Base-by-base conservation (phyloP, 2,329 filamentous ascomycete genomes). In the Tolypocladium album region DNA sequence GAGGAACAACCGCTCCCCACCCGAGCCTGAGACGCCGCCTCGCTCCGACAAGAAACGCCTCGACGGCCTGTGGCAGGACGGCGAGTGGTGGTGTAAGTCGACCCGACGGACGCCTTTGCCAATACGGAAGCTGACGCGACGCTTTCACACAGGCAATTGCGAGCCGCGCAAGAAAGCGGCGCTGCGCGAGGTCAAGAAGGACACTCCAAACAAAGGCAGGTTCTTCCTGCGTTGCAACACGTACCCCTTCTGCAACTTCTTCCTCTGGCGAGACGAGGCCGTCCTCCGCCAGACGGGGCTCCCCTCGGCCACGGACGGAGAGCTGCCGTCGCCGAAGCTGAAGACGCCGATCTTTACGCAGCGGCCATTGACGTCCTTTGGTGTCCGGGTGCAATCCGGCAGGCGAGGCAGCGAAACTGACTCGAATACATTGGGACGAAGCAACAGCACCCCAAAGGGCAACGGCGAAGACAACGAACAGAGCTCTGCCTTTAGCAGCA, bases 221-320 rank as follows among this genome's bases (percentile, higher is more conserved):
- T 70, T 68, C 57, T 81, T 78, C 65, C 79, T 73, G 68, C 72
- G 68, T 12, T 81, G 79, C 64, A 64, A 66, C 8, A 60, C 65
- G n/a, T 65, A 67, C 9, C 67, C 69, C 8, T 68, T 70, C 55
- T 81, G 79, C 66, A 59, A 65, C 8, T 78, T 81, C 65, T 81
- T 79, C 61, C 64, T 79, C 27, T 81, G 74, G 73, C 69, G 71
- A n/a, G 73, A 79, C 9, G 68, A 70, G 1, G 76, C 77, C 12
- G 62, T 65, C 40, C 58, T 62, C 24, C 69, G 70, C 5, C 69
- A 76, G 63, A 67, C 60, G 0, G 67, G 66, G 4, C 60, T 66
- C 40, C 52, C 60, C 6, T 56, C 62, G 11, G 64, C 45, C 13
- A 55, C 31, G 3, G 56, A 56, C 36, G 27, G 58, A 39, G 38